Conservation (phyloP, 2,329 filamentous ascomycete genomes). For the Cordyceps cateniannulata region DNA sequence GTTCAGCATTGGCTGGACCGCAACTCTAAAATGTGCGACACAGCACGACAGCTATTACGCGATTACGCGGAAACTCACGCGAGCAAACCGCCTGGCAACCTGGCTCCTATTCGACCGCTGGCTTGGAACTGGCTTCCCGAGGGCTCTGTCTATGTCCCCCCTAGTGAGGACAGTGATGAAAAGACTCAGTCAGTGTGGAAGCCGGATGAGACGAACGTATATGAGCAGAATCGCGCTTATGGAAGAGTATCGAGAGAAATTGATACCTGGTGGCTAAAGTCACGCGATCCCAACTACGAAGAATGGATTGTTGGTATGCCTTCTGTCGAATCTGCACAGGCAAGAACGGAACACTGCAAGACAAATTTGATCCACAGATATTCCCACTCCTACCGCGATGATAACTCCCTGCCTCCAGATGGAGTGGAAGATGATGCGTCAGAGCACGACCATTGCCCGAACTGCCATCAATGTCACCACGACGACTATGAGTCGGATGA, state of each 20-base stretch:
- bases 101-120: constrained; percentile 44
- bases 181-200: constrained; percentile 44
- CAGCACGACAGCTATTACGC: constrained; percentile 46
- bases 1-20: constrained; percentile 57
- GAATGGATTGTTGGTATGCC: constrained; percentile 55
- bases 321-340: constrained; percentile 52
- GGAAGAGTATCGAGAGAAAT: constrained; percentile 58
- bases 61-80: constrained; percentile 47
- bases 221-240: constrained; percentile 52
- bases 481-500: constrained; percentile 45
- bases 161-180: constrained; percentile 32
- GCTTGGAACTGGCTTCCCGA: constrained; percentile 51
- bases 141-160: constrained; percentile 23
- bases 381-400: constrained; percentile 36
- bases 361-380: constrained; percentile 53
- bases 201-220: constrained; percentile 47
- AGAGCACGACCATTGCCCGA: constrained; percentile 26
- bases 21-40: constrained; percentile 52
- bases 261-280: constrained; percentile 58
- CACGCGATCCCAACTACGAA: constrained; percentile 54
- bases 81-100: constrained; percentile 42
- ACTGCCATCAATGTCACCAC: constrained; percentile 18
- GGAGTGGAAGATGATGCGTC: constrained; percentile 33
- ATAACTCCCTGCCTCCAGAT: constrained; percentile 31
- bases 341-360: constrained; percentile 51